These are phyloP conservation scores for Tardiomyces depauwii DNA, from an alignment of 1,139 yeast species.

Conservation along the genomic window DNA sequence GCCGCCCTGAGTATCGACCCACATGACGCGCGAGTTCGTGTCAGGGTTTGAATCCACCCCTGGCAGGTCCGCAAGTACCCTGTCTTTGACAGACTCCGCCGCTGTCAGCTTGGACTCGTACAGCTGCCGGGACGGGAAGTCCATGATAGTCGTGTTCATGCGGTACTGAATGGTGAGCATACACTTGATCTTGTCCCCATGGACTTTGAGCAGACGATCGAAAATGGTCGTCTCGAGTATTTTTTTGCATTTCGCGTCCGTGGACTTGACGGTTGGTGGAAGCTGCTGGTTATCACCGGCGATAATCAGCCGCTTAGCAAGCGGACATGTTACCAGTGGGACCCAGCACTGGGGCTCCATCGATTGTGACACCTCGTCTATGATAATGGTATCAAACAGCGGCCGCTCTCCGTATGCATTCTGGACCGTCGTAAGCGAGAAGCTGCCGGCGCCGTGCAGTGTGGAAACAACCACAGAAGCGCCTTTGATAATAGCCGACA, in stretches of 20 bases:
- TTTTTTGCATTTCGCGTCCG: slow-evolving; percentile 24
- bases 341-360: slow-evolving; percentile 97
- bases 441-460: slow-evolving; percentile 76
- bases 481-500: slow-evolving; percentile 44
- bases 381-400: slow-evolving; percentile 69
- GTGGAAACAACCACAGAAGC: slow-evolving; percentile 72
- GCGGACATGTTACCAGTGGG: slow-evolving; percentile 66
- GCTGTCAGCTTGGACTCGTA: slow-evolving; percentile 59
- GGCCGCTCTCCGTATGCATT: slow-evolving; percentile 16
- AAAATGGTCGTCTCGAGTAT: slow-evolving; percentile 58
- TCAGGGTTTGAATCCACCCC: slow-evolving; percentile 37
- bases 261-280: slow-evolving; percentile 21
- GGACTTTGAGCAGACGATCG: slow-evolving; percentile 53
- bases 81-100: slow-evolving; percentile 43
- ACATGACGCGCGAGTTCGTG: slow-evolving; percentile 40
- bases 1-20: slow-evolving; percentile 91
- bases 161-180: slow-evolving; percentile 72
- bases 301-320: slow-evolving; percentile 23
- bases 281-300: slow-evolving; percentile 11
- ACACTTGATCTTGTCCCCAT: slow-evolving; percentile 38
- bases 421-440: slow-evolving; percentile 46
- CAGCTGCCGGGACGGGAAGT: slow-evolving; percentile 58
- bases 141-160: slow-evolving; percentile 73
- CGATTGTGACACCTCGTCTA: slow-evolving; percentile 93
- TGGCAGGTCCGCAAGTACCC: slow-evolving; percentile 45